Conservation (phyloP, 371 early-diverging fungal species). For the Zychaea mexicana region DNA sequence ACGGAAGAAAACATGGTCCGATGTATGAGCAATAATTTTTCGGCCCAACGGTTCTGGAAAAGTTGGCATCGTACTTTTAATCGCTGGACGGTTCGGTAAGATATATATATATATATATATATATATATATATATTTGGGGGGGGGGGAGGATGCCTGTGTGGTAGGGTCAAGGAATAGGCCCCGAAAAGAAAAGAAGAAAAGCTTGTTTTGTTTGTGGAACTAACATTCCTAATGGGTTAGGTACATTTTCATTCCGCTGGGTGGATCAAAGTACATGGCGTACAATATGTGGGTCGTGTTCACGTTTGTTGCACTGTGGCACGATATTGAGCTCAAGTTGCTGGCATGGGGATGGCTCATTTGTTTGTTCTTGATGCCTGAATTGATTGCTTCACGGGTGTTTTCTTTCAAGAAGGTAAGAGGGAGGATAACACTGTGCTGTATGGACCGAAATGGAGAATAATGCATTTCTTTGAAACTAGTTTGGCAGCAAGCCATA, state of each 20-base stretch:
- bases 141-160: no score
- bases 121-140: no score
- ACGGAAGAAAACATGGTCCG: slow-evolving; percentile 92
- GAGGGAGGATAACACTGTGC: no score
- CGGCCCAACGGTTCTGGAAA: slow-evolving; percentile 89
- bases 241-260: slow-evolving; percentile 90
- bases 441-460: not conserved
- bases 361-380: slow-evolving; percentile 83
- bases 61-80: slow-evolving; percentile 94
- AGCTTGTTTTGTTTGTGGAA: no score
- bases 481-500: slow-evolving; percentile 66
- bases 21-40: slow-evolving; percentile 93
- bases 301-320: slow-evolving; percentile 96
- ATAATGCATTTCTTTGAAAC: not conserved
- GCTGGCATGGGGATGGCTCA: slow-evolving; percentile 95
- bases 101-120: no score
- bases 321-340: slow-evolving; percentile 86
- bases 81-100: slow-evolving; percentile 80
- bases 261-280: slow-evolving; percentile 74
- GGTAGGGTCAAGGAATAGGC: no score
- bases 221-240: slow-evolving; percentile 18
- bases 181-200: no score
- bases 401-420: slow-evolving; percentile 60
- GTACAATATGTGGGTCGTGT: slow-evolving; percentile 78
- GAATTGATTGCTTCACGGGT: slow-evolving; percentile 70